Evolutionary conservation across 768 basidiomycete genomes (phyloP), one percentile per base, ranked within the genome.

Genomic region (Rhodotorula babjevae): DNA sequence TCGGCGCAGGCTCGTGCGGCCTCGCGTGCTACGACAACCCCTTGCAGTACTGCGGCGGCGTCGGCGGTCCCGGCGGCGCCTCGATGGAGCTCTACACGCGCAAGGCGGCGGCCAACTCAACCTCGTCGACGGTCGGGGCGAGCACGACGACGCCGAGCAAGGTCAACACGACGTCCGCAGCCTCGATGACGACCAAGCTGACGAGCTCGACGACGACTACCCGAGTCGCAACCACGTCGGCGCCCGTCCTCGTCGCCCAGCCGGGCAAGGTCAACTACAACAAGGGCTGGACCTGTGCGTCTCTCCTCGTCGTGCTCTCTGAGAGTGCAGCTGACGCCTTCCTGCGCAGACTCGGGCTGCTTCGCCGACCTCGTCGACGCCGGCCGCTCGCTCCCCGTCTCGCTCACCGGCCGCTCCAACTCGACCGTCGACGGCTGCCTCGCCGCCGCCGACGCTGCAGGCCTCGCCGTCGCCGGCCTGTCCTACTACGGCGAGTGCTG

Each of bases 31-130:
- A 12, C 49, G 65, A 49, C 65, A 61, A 71, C 61, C 47, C 59
- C 19, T 57, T 74, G 46, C 67, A 71, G 36, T 64, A 68, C 65
- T 68, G 69, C 63, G 71, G 71, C 27, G 72, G 75, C 52, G 47
- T 29, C 6, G 72, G 72, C 12, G 69, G 72, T 27, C 27, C 67
- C 0, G 55, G 49, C 25, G 44, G 58, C 16, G 59, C 62, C 25
- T 40, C 44, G 14, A 9, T 36, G 16, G 60, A 29, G 42, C 60
- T 33, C 21, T 42, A 36, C 14, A 40, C 56, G 33, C 47, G n/a
- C 27, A n/a, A 19, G 31, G 46, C 47, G 5, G 46, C 33, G 19
- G 27, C 27, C n/a, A 59, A 57, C 25, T 3, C 67, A 11, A 44
- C 61, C 40, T 33, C 68, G n/a, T 40, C 61, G 12, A 14, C 47